These are phyloP conservation scores for Acorus calamus DNA, from an alignment of 106 monocot species.

Conservation along the genomic window DNA sequence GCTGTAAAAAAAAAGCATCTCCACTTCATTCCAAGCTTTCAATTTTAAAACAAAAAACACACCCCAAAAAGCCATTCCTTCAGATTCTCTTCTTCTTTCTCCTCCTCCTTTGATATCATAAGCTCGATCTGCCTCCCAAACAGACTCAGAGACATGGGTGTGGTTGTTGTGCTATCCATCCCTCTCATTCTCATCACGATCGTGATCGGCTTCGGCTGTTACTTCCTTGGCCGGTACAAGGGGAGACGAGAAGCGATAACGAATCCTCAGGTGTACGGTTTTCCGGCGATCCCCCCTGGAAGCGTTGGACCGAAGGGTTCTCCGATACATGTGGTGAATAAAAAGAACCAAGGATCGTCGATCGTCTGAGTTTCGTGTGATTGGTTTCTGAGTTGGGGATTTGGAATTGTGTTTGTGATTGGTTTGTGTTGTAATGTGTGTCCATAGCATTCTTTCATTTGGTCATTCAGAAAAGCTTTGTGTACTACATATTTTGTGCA, in stretches of 20 bases:
- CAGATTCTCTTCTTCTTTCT: background rate
- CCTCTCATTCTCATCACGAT: slow-evolving; percentile 42
- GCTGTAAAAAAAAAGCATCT: too few species aligned
- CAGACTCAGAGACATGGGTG: slow-evolving; percentile 18
- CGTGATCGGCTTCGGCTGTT: slow-evolving; percentile 55
- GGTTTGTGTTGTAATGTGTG: too few species aligned
- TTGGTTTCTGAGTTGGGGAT: too few species aligned
- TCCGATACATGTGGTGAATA: background rate
- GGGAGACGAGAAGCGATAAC: slow-evolving; percentile 25
- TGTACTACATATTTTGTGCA: too few species aligned
- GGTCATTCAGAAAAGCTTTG: too few species aligned
- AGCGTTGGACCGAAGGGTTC: background rate
- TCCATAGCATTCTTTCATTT: too few species aligned
- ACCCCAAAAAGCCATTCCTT: background rate
- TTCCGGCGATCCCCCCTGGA: slow-evolving; percentile 27
- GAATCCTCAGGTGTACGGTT: slow-evolving; percentile 28
- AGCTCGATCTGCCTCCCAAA: too few species aligned
- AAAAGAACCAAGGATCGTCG: slow-evolving; percentile 12
- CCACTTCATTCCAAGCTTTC: too few species aligned
- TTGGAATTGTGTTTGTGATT: too few species aligned
- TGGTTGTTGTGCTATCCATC: slow-evolving; percentile 36
- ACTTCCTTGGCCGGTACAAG: slow-evolving; percentile 36
- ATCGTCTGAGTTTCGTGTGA: slow-evolving; percentile 3
- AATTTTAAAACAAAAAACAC: too few species aligned
- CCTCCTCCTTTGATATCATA: background rate